phyloP scores from a whole-genome alignment of 1,284 basidiomycete species.

The Leccinum subrobustum region DNA sequence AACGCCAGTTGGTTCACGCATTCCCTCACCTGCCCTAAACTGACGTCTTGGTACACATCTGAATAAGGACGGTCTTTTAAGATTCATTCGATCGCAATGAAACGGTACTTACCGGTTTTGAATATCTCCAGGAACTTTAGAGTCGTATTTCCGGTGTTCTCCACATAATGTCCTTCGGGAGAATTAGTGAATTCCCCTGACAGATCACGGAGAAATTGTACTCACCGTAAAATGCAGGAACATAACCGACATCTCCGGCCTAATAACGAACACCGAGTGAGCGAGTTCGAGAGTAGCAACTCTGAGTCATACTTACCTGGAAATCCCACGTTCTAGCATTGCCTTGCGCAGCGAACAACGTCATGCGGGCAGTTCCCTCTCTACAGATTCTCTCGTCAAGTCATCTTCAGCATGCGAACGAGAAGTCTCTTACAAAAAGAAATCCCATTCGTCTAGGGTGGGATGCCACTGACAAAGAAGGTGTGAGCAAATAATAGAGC shows the following conservation, averaged over 20 bases:
- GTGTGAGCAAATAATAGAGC: constrained; percentile 54
- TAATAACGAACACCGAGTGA: constrained; percentile 28
- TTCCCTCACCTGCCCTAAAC: constrained; percentile 54
- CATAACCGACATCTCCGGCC: constrained; percentile 57
- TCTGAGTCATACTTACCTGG: constrained; percentile 20
- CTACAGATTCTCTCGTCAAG: constrained; percentile 25
- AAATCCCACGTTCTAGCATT: constrained; percentile 45
- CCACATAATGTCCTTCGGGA: constrained; percentile 56
- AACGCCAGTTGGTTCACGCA: constrained; percentile 27
- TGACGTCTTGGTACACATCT: constrained; percentile 56
- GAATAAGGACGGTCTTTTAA: neutral
- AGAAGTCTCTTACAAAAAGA: constrained; percentile 24
- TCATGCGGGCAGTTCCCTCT: constrained; percentile 45
- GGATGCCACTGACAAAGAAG: constrained; percentile 43
- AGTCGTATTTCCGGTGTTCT: constrained; percentile 60
- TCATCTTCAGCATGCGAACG: neutral
- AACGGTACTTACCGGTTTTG: constrained; percentile 41
- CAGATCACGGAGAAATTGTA: neutral
- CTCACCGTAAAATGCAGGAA: constrained; percentile 46
- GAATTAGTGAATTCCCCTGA: neutral
- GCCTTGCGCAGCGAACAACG: constrained; percentile 37
- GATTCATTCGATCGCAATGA: neutral
- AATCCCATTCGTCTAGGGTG: constrained; percentile 40
- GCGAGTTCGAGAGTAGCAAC: neutral
- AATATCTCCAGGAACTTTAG: constrained; percentile 60